phyloP scores from a whole-genome alignment of 805 yeast genomes.

The Saccharomycopsis schoenii region DNA sequence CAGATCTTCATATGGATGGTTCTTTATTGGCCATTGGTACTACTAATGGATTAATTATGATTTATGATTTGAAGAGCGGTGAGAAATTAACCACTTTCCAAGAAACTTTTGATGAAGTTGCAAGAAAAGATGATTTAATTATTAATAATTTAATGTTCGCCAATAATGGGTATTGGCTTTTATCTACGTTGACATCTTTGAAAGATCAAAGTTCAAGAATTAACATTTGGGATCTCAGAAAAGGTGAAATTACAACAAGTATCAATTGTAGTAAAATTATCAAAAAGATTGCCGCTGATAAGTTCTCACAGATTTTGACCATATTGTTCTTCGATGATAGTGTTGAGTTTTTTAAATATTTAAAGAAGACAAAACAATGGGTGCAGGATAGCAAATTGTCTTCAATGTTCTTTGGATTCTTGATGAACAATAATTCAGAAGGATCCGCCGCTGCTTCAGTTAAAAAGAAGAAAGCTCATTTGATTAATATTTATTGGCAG shows the following conservation, averaged over 20 bases:
- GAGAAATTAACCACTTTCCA: conserved; percentile 28
- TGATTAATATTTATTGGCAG: conserved; percentile 12
- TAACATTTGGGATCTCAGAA: conserved; percentile 42
- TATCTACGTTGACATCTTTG: conserved; percentile 25
- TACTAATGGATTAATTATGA: conserved; percentile 25
- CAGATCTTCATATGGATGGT: conserved; percentile 39
- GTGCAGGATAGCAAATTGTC: conserved; percentile 4
- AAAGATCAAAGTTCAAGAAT: conserved; percentile 18
- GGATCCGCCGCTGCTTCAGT: background rate
- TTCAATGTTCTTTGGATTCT: background rate
- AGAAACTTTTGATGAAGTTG: conserved; percentile 8
- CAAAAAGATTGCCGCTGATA: conserved; percentile 11
- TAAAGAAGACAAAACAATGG: conserved; percentile 18
- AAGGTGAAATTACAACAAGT: conserved; percentile 21
- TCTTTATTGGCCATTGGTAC: conserved; percentile 34
- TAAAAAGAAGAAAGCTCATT: conserved; percentile 1
- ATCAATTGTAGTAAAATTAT: conserved; percentile 7
- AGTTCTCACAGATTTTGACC: conserved; percentile 12
- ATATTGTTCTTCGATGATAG: conserved; percentile 7
- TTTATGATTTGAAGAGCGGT: conserved; percentile 33
- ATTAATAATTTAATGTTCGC: conserved; percentile 40
- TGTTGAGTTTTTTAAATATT: conserved; percentile 15
- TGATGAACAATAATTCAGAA: background rate
- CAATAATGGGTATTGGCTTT: conserved; percentile 55
- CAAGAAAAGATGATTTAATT: conserved; percentile 7